Evolutionary conservation across 2,329 filamentous ascomycete species (phyloP).

Genomic region (Monilinia vaccinii-corymbosi): DNA sequence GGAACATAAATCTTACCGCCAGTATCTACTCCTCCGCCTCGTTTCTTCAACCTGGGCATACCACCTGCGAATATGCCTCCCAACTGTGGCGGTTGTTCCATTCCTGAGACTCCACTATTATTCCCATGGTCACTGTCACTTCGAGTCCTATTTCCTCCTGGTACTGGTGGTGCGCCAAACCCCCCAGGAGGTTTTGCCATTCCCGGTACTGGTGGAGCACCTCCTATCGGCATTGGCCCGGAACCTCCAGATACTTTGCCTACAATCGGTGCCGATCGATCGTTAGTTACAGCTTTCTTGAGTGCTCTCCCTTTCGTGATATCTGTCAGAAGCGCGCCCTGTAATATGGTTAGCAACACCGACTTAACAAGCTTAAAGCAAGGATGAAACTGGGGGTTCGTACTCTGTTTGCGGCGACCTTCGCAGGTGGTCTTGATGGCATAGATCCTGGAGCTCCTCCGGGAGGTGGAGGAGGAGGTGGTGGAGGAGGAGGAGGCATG

Average conservation of each 20-base stretch:
- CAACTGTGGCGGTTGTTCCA: conserved; percentile 66
- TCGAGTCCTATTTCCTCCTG: conserved; percentile 56
- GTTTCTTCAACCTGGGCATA: conserved; percentile 90
- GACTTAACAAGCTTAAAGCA: conserved; percentile 19
- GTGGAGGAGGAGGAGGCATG: conserved; percentile 54
- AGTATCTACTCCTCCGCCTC: conserved; percentile 70
- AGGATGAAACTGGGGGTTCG: conserved; percentile 29
- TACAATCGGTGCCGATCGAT: conserved; percentile 75
- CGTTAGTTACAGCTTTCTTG: conserved; percentile 84
- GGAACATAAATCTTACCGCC: conserved; percentile 40
- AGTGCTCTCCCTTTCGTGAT: conserved; percentile 73
- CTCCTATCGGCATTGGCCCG: conserved; percentile 54
- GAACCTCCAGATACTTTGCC: conserved; percentile 45
- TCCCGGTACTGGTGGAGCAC: conserved; percentile 74
- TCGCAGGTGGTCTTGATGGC: conserved; percentile 48
- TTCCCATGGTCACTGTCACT: conserved; percentile 73
- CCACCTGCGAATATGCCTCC: conserved; percentile 85
- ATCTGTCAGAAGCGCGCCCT: conserved; percentile 83
- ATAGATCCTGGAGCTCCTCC: conserved; percentile 47
- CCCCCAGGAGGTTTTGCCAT: conserved; percentile 50
- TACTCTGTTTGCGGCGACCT: conserved; percentile 51
- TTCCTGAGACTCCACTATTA: conserved; percentile 31
- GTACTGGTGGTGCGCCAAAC: conserved; percentile 58
- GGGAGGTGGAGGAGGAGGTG: conserved; percentile 35
- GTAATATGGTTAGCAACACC: conserved; percentile 21